Conservation (phyloP, 257 asterid species). For the Ophiorrhiza pumila region DNA sequence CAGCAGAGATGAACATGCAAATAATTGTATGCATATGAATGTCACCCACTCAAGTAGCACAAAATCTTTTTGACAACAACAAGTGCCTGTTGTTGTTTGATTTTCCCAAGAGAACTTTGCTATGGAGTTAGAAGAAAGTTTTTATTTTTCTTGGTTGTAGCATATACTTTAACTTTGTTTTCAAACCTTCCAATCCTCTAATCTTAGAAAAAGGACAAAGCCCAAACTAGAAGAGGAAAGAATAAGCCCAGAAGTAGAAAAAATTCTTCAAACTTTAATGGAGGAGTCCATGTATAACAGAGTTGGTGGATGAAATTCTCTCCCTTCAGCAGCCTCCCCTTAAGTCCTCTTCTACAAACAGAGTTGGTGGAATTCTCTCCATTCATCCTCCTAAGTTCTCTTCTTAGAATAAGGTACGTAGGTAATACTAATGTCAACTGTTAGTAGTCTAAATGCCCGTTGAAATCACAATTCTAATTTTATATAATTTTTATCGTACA, state of each 20-base stretch:
- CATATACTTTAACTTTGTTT: background rate
- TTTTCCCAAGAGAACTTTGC: background rate
- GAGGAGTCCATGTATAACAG: too few relatives aligned
- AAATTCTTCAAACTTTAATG: too few relatives aligned
- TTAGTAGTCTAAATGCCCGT: too few relatives aligned
- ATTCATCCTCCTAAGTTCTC: too few relatives aligned
- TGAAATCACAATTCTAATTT: too few relatives aligned
- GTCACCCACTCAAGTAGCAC: background rate
- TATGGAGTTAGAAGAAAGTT: background rate
- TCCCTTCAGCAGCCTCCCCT: too few relatives aligned
- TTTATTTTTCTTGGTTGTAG: background rate
- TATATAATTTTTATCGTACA: too few relatives aligned
- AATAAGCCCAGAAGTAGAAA: background rate
- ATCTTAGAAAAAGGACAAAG: background rate
- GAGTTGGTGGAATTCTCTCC: too few relatives aligned
- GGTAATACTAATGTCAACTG: too few relatives aligned
- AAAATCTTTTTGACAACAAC: background rate
- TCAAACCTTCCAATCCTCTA: background rate
- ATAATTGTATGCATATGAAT: background rate
- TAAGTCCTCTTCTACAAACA: too few relatives aligned
- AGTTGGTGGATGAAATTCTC: too few relatives aligned
- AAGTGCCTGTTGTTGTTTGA: background rate
- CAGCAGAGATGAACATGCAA: background rate
- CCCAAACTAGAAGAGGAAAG: background rate
- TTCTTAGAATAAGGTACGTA: too few relatives aligned